Percentiles rank a stretch among this genome's conserved stretches.
Evolutionary conservation across 306 rosid species (phyloP).

Genomic region (Quercus agrifolia): DNA sequence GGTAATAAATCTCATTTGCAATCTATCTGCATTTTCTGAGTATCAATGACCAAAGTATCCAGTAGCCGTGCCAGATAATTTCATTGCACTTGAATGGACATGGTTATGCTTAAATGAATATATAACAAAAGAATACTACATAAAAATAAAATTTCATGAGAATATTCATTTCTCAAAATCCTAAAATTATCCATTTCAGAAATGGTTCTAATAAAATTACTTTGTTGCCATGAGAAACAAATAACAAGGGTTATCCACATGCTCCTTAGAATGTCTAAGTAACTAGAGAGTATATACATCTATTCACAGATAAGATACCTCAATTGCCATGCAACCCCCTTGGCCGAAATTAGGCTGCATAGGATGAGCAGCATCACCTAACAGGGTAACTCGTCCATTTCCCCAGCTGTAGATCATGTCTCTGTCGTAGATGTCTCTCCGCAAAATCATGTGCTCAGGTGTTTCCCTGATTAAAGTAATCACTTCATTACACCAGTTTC

Average conservation of each 20-base stretch:
- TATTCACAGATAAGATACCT: conserved; percentile 15
- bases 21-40: no score
- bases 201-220: no score
- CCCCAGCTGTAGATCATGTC: conserved; percentile 41
- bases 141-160: not conserved
- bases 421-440: conserved; percentile 46
- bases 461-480: conserved; percentile 36
- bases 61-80: no score
- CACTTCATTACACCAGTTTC: conserved; percentile 45
- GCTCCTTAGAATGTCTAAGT: no score
- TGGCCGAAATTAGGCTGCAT: conserved; percentile 54
- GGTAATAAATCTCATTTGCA: no score
- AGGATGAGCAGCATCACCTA: conserved; percentile 52
- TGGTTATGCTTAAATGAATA: not conserved
- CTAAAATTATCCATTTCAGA: no score
- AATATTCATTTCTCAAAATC: no score
- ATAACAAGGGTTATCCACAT: no score
- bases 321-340: conserved; percentile 49
- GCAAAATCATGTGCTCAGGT: conserved; percentile 33
- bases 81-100: no score
- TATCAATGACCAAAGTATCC: no score
- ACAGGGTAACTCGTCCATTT: conserved; percentile 37
- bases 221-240: no score
- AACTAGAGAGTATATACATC: no score
- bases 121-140: not conserved